These are phyloP conservation scores for Suillus spraguei DNA, from an alignment of 768 basidiomycete species.

Conservation along the genomic window DNA sequence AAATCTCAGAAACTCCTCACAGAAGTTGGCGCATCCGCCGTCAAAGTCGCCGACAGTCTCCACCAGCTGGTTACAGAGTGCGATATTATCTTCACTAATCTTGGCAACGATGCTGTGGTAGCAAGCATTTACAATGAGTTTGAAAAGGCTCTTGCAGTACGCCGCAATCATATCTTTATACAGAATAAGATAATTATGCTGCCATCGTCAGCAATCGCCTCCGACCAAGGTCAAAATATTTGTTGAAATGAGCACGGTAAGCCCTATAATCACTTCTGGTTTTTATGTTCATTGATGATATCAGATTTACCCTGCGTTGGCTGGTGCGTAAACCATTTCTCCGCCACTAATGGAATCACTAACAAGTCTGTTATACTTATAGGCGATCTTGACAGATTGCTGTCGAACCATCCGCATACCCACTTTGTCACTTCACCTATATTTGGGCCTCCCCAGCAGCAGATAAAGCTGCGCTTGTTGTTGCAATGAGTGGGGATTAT, in stretches of 20 bases:
- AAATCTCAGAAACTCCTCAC: constrained; percentile 62
- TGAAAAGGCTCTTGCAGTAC: constrained; percentile 58
- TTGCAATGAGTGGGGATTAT: constrained; percentile 80
- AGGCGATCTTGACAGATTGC: constrained; percentile 71
- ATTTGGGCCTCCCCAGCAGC: constrained; percentile 75
- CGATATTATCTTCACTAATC: constrained; percentile 76
- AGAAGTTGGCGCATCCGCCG: constrained; percentile 53
- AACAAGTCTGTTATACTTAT: constrained; percentile 5
- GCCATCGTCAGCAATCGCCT: constrained; percentile 38
- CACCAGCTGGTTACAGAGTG: constrained; percentile 64
- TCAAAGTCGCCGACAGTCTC: constrained; percentile 56
- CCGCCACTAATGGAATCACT: not conserved
- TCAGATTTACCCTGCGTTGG: constrained; percentile 58
- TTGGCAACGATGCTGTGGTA: constrained; percentile 73
- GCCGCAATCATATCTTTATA: constrained; percentile 11
- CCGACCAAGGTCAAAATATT: constrained; percentile 68
- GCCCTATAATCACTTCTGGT: constrained; percentile 23
- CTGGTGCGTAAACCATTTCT: constrained; percentile 36
- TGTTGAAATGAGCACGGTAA: constrained; percentile 82
- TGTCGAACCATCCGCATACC: constrained; percentile 58
- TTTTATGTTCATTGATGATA: constrained; percentile 13
- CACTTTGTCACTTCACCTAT: constrained; percentile 81
- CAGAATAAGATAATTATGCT: constrained; percentile 9
- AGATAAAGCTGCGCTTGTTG: constrained; percentile 62
- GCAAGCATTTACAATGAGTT: constrained; percentile 63